Conservation (phyloP, 208 protist species). For the Acanthamoeba sp. region DNA sequence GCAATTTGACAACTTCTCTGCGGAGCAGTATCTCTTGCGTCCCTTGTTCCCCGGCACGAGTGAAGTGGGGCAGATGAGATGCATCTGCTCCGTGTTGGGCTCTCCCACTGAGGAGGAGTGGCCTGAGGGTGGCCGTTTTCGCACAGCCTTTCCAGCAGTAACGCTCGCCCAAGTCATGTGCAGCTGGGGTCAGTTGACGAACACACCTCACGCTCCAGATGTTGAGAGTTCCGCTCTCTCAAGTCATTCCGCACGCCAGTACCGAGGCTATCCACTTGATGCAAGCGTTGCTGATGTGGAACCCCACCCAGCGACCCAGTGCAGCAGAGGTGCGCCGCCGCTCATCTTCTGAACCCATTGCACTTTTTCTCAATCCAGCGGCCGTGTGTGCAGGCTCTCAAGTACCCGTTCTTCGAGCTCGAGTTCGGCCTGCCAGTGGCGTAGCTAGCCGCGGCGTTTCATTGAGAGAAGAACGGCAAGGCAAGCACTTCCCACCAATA, state of each 20-base stretch:
- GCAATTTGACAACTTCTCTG: too few relatives aligned
- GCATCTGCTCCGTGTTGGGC: neutral
- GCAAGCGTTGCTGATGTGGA: neutral
- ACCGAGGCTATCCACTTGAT: conserved; percentile 26
- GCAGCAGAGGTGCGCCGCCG: neutral
- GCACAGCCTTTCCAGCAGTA: neutral
- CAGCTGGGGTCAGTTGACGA: too few relatives aligned
- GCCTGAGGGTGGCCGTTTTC: conserved; percentile 2
- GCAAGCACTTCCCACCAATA: neutral
- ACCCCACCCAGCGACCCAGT: neutral
- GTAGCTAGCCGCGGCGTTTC: neutral
- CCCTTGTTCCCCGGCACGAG: conserved; percentile 44
- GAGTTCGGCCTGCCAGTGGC: neutral
- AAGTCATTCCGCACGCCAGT: neutral
- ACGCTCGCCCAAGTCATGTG: neutral
- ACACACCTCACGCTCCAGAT: neutral
- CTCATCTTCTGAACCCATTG: neutral
- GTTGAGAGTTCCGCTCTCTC: neutral
- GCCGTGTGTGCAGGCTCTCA: neutral
- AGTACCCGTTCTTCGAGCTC: conserved; percentile 36
- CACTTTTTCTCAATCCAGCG: neutral
- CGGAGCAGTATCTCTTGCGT: conserved; percentile 15
- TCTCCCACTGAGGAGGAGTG: conserved; percentile 1
- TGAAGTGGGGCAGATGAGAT: conserved; percentile 13
- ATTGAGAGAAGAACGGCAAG: neutral